Conservation (phyloP, 768 basidiomycete species). For the Pluteus cervinus region DNA sequence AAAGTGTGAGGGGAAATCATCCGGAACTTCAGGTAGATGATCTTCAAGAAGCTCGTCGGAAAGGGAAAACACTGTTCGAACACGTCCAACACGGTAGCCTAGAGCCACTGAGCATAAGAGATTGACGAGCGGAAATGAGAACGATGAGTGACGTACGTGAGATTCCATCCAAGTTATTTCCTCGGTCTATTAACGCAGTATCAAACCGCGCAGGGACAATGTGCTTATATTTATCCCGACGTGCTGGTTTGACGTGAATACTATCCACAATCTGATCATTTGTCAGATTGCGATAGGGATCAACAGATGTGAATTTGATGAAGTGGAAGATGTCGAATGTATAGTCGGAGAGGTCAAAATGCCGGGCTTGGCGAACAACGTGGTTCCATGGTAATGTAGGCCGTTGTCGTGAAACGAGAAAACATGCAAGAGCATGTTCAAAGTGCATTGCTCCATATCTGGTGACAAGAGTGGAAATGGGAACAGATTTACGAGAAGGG, state of each 20-base stretch:
- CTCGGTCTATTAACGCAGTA: conserved; percentile 10
- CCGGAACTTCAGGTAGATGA: conserved; percentile 6
- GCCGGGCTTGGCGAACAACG: too few species aligned
- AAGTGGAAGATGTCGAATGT: conserved; percentile 24
- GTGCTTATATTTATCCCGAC: conserved; percentile 5
- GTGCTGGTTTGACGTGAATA: conserved; percentile 17
- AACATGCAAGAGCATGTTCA: too few species aligned
- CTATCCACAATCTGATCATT: conserved; percentile 17
- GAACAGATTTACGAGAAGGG: too few species aligned
- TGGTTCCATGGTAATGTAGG: too few species aligned
- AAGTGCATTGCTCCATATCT: too few species aligned
- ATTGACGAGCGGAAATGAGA: too few species aligned
- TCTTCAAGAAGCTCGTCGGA: conserved; percentile 6
- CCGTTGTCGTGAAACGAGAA: too few species aligned
- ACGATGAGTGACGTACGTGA: too few species aligned
- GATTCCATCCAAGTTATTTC: conserved; percentile 10
- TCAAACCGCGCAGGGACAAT: conserved; percentile 23
- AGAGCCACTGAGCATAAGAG: too few species aligned
- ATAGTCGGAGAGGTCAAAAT: too few species aligned
- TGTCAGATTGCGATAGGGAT: too few species aligned
- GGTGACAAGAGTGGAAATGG: too few species aligned
- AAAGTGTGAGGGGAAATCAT: conserved; percentile 10
- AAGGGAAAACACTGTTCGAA: conserved; percentile 19
- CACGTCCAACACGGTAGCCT: conserved; percentile 19
- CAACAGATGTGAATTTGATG: conserved; percentile 19